Conservation (phyloP, 2,329 filamentous ascomycete genomes). For the Fusarium sterilihyphosum region DNA sequence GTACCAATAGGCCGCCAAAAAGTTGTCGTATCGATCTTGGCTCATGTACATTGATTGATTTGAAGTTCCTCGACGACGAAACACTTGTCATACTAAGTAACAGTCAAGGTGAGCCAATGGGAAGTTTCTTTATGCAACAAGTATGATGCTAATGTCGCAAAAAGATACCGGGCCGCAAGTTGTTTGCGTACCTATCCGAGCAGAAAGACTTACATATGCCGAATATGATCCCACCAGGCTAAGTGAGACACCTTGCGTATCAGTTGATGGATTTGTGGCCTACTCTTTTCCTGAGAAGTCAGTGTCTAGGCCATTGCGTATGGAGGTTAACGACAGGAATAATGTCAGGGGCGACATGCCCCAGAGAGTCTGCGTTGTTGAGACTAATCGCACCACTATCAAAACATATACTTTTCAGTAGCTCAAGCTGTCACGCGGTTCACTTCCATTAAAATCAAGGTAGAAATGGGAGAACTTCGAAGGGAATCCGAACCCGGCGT, state of each 20-base stretch:
- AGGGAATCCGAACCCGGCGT: background rate
- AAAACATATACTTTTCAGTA: conserved; percentile 56
- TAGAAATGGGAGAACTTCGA: background rate
- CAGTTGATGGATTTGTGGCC: conserved; percentile 25
- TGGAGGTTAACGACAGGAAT: conserved; percentile 61
- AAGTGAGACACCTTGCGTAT: background rate
- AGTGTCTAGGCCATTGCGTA: conserved; percentile 53
- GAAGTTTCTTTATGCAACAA: background rate
- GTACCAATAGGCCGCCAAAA: conserved; percentile 53
- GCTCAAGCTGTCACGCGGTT: background rate
- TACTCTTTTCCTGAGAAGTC: conserved; percentile 45
- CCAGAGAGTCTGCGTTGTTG: conserved; percentile 61
- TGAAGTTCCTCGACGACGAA: conserved; percentile 74
- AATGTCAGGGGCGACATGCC: conserved; percentile 58
- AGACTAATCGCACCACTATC: conserved; percentile 58
- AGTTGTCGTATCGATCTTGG: conserved; percentile 55
- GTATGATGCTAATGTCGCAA: background rate
- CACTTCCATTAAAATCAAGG: background rate
- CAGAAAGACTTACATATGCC: conserved; percentile 50
- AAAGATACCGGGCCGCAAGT: conserved; percentile 44
- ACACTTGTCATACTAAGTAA: conserved; percentile 68
- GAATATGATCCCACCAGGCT: conserved; percentile 45
- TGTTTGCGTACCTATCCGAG: conserved; percentile 51
- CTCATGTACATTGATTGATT: conserved; percentile 62
- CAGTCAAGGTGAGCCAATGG: conserved; percentile 46